Conservation (phyloP, 768 basidiomycete species). For the Hericium rajendrae region DNA sequence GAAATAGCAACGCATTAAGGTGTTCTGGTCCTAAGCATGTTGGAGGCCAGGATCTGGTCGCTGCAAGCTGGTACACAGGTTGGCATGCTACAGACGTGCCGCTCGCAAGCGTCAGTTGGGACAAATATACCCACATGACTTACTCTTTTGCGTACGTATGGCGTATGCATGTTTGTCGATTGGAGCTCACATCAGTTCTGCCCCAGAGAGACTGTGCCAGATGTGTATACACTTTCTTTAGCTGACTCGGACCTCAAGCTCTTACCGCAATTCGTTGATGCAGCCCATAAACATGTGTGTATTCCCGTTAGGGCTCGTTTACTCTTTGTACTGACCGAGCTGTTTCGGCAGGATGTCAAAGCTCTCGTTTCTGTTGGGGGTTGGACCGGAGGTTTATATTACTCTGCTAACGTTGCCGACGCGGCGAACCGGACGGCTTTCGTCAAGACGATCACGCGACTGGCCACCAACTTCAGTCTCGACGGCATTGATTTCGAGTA, state of each 20-base stretch:
- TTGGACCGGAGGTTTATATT: constrained; percentile 8
- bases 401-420: constrained; percentile 6
- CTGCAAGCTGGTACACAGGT: constrained; percentile 46
- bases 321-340: constrained; percentile 16
- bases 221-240: constrained; percentile 18
- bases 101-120: constrained; percentile 39
- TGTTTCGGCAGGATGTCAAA: constrained; percentile 19
- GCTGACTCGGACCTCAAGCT: constrained; percentile 16
- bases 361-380: constrained; percentile 10
- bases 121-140: constrained; percentile 43
- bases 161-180: not conserved
- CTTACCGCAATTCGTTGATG: constrained; percentile 15
- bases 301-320: constrained; percentile 25
- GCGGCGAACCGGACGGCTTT: constrained; percentile 5
- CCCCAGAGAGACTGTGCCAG: constrained; percentile 25
- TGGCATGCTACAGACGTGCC: constrained; percentile 36
- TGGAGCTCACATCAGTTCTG: no score
- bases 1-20: no score
- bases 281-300: constrained; percentile 14
- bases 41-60: constrained; percentile 21
- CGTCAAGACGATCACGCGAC: not conserved
- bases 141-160: constrained; percentile 55
- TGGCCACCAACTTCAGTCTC: constrained; percentile 1
- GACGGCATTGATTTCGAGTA: constrained; percentile 13
- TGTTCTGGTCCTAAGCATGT: not conserved